Conservation (phyloP, 2,329 filamentous ascomycete genomes). For the Tetracladium maxilliforme region DNA sequence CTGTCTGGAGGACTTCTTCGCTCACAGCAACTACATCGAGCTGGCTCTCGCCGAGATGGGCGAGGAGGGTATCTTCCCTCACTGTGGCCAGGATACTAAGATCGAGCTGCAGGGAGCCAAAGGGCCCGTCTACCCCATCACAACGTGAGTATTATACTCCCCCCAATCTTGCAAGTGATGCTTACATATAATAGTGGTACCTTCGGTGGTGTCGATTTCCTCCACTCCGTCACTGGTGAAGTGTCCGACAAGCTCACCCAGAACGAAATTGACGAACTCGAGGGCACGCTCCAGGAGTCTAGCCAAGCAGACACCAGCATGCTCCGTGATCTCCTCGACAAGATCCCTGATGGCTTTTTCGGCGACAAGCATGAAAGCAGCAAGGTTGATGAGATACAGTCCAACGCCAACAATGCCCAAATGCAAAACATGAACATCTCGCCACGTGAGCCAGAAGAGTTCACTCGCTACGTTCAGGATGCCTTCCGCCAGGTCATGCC, state of each 20-base stretch:
- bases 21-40: constrained; percentile 88
- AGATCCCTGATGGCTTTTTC: constrained; percentile 69
- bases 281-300: constrained; percentile 61
- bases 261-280: constrained; percentile 77
- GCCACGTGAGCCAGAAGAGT: constrained; percentile 71
- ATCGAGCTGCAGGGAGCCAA: constrained; percentile 54
- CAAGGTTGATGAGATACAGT: constrained; percentile 67
- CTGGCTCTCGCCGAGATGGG: constrained; percentile 79
- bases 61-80: constrained; percentile 69
- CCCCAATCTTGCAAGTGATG: too few species aligned
- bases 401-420: constrained; percentile 59
- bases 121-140: constrained; percentile 58
- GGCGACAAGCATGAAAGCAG: constrained; percentile 59
- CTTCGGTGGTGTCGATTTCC: constrained; percentile 87
- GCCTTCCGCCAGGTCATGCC: constrained; percentile 73
- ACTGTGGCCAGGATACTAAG: constrained; percentile 64
- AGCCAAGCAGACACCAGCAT: constrained; percentile 53
- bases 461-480: constrained; percentile 60
- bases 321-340: constrained; percentile 65
- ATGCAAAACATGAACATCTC: constrained; percentile 62
- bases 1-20: constrained; percentile 83
- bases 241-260: constrained; percentile 83
- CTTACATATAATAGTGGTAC: too few species aligned
- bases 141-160: too few species aligned
- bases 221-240: constrained; percentile 70